Percentiles rank a stretch among this genome's conserved stretches.
Conservation (phyloP, 2,329 filamentous ascomycete genomes). For the Penicillium olsonii region DNA sequence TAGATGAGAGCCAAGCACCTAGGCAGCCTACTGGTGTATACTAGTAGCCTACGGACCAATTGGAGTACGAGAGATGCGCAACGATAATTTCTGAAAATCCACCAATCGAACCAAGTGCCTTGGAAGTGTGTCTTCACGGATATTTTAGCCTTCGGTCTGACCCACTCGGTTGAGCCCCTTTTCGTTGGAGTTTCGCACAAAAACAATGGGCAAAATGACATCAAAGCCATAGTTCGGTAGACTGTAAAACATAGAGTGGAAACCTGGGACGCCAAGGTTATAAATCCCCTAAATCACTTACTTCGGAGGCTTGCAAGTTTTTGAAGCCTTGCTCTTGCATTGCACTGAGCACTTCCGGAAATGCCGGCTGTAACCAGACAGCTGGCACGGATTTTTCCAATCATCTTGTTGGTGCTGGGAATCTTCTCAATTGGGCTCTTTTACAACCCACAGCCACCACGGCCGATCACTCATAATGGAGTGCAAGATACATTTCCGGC, state of each 20-base stretch:
- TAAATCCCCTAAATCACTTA: not conserved
- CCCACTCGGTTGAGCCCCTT: not conserved
- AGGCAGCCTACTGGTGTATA: no score
- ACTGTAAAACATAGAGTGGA: not conserved
- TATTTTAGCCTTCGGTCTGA: not conserved
- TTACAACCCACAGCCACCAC: not conserved
- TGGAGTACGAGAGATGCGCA: no score
- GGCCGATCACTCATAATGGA: not conserved
- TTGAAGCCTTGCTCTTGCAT: not conserved
- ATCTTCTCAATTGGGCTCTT: not conserved
- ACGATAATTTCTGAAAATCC: no score
- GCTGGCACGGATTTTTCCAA: not conserved
- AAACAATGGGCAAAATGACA: not conserved
- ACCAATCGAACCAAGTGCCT: not conserved
- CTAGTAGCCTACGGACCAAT: no score
- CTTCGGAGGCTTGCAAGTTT: not conserved
- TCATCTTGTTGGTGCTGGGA: not conserved
- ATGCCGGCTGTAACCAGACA: not conserved
- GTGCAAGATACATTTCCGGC: not conserved
- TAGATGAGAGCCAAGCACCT: constrained; percentile 23
- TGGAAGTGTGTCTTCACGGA: not conserved
- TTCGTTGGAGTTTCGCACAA: not conserved
- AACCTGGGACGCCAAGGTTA: not conserved
- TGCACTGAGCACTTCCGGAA: not conserved
- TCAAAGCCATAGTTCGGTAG: no score